Evolutionary conservation across 352 stramenopile genomes (phyloP), one percentile per base, ranked within the genome.

Genomic region (Pythium dissimile): DNA sequence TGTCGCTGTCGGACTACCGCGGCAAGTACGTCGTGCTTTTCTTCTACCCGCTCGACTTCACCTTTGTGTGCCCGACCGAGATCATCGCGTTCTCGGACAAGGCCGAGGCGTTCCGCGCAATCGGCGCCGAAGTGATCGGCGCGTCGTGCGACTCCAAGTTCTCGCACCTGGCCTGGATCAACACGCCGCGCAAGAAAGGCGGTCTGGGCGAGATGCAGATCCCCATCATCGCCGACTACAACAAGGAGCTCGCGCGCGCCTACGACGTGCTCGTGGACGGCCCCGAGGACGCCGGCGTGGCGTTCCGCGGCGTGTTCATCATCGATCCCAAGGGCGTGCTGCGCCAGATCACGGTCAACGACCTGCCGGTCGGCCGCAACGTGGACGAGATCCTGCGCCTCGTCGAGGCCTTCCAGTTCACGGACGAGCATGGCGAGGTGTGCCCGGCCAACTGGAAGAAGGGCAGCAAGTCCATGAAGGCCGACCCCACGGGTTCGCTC

Each of bases 351-450:
- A 95, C 88, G 38, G 66, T 97, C 54, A 97, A 97, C 81, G 94
- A 97, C 71, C 72, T 96, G 62, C 88, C 91, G 13, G 92, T 97
- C 47, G 91, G 91, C 21, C 84, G 91, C 66, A 95, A 72, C 60
- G 91, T 97, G 0, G 92, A 98, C 63, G 93, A 98, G 71, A 96
- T 84, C 6, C 66, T 98, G 53, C 86, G 93, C 49, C 72, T 98
- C 5, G 77, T 98, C 42, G 72, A 97, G 71, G 93, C 92, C 18
- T 82, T 98, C 69, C 88, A 98, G 76, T 98, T 97, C 62, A 66
- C 86, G 23, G 92, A 92, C 35, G 86, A 97, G 62, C 31, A 13
- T 37, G 31, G 31, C 31, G 37, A 43, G 5, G 37, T 18, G 10
- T 15, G 8, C 37, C 7, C 37, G 37, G n/a, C 37, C 37, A 43